Evolutionary conservation across 441 rosid genomes (phyloP), one percentile per base, ranked within the genome.

Genomic region (Hypseocharis bilobata): DNA sequence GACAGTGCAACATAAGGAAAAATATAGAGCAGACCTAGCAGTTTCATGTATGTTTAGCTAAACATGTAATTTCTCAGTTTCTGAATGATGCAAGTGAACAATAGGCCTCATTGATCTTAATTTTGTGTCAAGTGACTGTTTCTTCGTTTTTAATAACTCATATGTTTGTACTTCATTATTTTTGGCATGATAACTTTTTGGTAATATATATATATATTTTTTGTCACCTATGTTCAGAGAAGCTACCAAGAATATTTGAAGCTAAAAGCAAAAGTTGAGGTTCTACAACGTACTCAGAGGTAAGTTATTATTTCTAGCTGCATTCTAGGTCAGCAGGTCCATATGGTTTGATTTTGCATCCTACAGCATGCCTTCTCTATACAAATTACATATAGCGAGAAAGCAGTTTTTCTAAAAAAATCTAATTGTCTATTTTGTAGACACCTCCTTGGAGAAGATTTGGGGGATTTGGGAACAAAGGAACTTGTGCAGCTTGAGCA

Each of bases 401-500:
- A 44, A 14, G 51, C 49, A 42, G 11, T 44, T 11, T 14, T 44
- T 44, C 17, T 2, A 10, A 11, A 0, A 14, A 16, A 44, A 44
- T 14, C 20, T n/a, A 2, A 16, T 16, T 14, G 17, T 16, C 6
- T 17, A 52, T 23, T 30, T 23, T 52, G 57, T 56, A 71, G 75
- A 30, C 60, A 61, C 54, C 63, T 71, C 27, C 70, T 71, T 13
- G 75, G 75, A 32, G 70, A 71, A 40, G 70, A 60, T 32, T 32
- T 71, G 55, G 75, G 38, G 20, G 56, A 60, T 22, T 29, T 71
- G 59, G 52, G 57, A 65, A 36, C 56, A 10, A 42, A 40, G 70
- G 75, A 71, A 29, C 66, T 66, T 10, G 59, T 65, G 34, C 75
- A 52, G 62, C 75, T 71, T 20, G 75, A 71, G 66, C 56, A 60